Percentiles rank a stretch among this genome's conserved stretches.
Evolutionary conservation across 2,329 filamentous ascomycete species (phyloP).

Genomic region (Oidium heveae): DNA sequence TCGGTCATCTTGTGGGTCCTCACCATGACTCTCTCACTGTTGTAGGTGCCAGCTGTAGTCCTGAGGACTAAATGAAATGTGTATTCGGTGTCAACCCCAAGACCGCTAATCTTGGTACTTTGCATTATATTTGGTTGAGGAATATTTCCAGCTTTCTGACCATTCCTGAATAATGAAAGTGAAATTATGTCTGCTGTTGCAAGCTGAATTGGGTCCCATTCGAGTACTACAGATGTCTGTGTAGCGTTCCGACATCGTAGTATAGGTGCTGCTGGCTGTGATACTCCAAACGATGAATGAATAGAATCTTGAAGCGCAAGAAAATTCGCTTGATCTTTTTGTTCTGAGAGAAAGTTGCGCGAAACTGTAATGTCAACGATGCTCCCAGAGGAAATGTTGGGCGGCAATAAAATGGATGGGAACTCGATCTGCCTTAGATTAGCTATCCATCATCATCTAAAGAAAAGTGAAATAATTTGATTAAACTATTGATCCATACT

Average conservation of each 20-base stretch:
- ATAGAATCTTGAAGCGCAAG: constrained; percentile 71
- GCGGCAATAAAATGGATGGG: constrained; percentile 84
- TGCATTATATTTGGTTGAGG: constrained; percentile 67
- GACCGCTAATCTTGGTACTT: constrained; percentile 86
- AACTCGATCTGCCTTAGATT: constrained; percentile 62
- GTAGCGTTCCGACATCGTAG: constrained; percentile 91
- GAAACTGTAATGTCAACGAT: constrained; percentile 95
- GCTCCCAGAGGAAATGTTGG: constrained; percentile 82
- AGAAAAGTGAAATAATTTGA: too few relatives aligned
- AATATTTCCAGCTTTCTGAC: constrained; percentile 87
- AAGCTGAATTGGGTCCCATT: constrained; percentile 88
- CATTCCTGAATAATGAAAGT: constrained; percentile 80
- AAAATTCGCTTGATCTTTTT: constrained; percentile 50
- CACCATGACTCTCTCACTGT: constrained; percentile 60
- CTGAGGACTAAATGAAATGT: constrained; percentile 78
- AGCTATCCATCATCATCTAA: too few relatives aligned
- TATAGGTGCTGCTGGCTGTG: constrained; percentile 48
- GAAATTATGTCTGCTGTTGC: constrained; percentile 80
- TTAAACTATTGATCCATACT: constrained; percentile 25
- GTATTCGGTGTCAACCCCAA: constrained; percentile 93
- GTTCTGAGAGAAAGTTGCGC: constrained; percentile 62
- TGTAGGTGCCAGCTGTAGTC: constrained; percentile 70
- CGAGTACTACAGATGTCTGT: constrained; percentile 91
- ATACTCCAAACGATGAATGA: constrained; percentile 60
- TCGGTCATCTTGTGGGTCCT: constrained; percentile 98